phyloP scores from a whole-genome alignment of 129 eudicot genomes.

The Artemisia annua region DNA sequence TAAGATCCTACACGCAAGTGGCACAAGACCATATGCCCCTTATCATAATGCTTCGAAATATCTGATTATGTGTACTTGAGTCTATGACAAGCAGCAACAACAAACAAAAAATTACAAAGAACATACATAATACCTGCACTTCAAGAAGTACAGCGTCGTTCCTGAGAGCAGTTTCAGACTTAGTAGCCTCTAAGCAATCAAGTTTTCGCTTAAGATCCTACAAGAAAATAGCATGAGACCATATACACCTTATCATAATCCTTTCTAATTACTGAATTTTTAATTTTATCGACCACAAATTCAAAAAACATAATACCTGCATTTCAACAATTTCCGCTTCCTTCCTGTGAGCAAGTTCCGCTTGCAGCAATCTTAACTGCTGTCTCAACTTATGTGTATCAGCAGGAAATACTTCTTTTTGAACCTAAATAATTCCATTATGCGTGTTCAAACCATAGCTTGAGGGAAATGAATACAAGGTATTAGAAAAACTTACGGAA shows the following conservation, averaged over 20 bases:
- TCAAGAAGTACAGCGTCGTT: background rate
- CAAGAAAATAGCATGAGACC: slow-evolving; percentile 22
- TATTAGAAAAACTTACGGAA: slow-evolving; percentile 62
- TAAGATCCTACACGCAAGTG: slow-evolving; percentile 55
- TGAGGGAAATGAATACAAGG: background rate
- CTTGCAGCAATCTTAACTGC: slow-evolving; percentile 84
- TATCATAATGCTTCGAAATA: background rate
- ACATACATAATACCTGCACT: too few species aligned
- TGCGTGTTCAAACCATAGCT: slow-evolving; percentile 3
- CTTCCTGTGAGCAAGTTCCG: slow-evolving; percentile 86
- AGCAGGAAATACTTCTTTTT: slow-evolving; percentile 84
- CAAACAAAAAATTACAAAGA: too few species aligned
- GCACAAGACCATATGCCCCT: slow-evolving; percentile 22
- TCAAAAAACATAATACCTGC: slow-evolving; percentile 48
- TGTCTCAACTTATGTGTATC: slow-evolving; percentile 97
- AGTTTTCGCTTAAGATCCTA: slow-evolving; percentile 80
- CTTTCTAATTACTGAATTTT: background rate
- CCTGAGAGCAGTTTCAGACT: slow-evolving; percentile 75
- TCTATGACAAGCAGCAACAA: too few species aligned
- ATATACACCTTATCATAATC: slow-evolving; percentile 9
- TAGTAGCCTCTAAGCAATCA: slow-evolving; percentile 78
- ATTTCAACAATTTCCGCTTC: slow-evolving; percentile 79
- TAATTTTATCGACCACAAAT: too few species aligned
- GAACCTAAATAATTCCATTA: slow-evolving; percentile 48
- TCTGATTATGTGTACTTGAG: too few species aligned